Base-by-base conservation (phyloP, 768 basidiomycete genomes). In the Lanmaoa pseudosensibilis region DNA sequence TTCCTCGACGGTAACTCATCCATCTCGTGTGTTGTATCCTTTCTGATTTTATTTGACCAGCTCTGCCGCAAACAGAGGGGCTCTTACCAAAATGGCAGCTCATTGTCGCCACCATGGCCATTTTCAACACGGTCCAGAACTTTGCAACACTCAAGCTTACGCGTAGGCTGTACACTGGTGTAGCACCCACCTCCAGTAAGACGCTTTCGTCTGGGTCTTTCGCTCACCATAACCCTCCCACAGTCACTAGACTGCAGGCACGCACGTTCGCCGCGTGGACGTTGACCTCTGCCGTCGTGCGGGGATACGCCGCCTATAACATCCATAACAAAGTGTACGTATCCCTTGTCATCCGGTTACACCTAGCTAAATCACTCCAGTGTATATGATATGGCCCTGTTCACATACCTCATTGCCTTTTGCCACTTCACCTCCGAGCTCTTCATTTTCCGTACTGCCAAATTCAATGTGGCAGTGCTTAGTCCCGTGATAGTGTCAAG, bases 261-360 rank as follows among this genome's bases (percentile, higher is more conserved):
- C 83, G 96, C 45, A 91, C 94, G 5, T 97, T 97, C 69, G 95
- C 83, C 1, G 80, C 84, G 1, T 99, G 96, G 96, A 98, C 95
- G 0, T 71, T 96, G 49, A 87, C 89, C 5, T 84, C 92, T 9
- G 92, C 90, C 23, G 75, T 89, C 45, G 85, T 98, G 47, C 86
- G 96, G 36, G 76, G 80, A 46, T 94, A 94, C 64, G 91, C 93
- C 12, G 94, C 96, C 7, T 98, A 94, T 74, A 79, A 98, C 69
- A 90, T 98, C 62, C 76, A 86, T 55, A 79, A 85, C 67, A 92
- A 92, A 74, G 76, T 80, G 96, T 95, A 68, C 61, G 86, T 76
- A 12, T 41, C 50, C 19, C 10, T 32, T 27, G 19, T 12, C 15
- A 30, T 19, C 21, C 18, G 12, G 10, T 34, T 1, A 38, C 38